phyloP scores from a whole-genome alignment of 2,329 filamentous ascomycete genomes.

The Elsinoe batatas region DNA sequence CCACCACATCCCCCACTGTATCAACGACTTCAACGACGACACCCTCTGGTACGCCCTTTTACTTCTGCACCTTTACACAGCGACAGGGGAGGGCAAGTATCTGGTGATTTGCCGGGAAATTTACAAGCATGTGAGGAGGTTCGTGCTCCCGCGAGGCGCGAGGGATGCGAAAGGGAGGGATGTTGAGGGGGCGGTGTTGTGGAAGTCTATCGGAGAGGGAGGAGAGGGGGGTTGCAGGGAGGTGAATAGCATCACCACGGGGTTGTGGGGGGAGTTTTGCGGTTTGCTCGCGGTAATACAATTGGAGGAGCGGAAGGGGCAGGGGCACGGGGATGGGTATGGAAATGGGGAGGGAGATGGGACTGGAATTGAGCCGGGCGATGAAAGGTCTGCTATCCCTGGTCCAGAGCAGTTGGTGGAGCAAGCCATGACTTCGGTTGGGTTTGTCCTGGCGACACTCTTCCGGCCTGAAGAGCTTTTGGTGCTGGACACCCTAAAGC shows the following conservation, averaged over 20 bases:
- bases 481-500: constrained; percentile 21
- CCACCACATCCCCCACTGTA: constrained; percentile 17
- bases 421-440: not conserved
- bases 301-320: not conserved
- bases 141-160: constrained; percentile 18
- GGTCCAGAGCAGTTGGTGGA: not conserved
- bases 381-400: too few species aligned
- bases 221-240: constrained; percentile 5
- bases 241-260: constrained; percentile 16
- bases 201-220: constrained; percentile 3
- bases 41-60: constrained; percentile 23
- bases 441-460: constrained; percentile 18
- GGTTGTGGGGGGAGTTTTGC: constrained; percentile 21
- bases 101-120: constrained; percentile 18
- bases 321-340: not conserved
- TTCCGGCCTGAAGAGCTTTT: constrained; percentile 20
- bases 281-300: constrained; percentile 19
- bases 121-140: constrained; percentile 17
- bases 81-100: constrained; percentile 20
- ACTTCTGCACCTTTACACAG: constrained; percentile 20
- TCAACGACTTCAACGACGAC: constrained; percentile 24
- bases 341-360: not conserved
- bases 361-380: too few species aligned
- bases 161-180: constrained; percentile 18
- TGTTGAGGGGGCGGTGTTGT: constrained; percentile 20